Evolutionary conservation across 2,329 filamentous ascomycete species (phyloP).

Genomic region (Zasmidium cellare): DNA sequence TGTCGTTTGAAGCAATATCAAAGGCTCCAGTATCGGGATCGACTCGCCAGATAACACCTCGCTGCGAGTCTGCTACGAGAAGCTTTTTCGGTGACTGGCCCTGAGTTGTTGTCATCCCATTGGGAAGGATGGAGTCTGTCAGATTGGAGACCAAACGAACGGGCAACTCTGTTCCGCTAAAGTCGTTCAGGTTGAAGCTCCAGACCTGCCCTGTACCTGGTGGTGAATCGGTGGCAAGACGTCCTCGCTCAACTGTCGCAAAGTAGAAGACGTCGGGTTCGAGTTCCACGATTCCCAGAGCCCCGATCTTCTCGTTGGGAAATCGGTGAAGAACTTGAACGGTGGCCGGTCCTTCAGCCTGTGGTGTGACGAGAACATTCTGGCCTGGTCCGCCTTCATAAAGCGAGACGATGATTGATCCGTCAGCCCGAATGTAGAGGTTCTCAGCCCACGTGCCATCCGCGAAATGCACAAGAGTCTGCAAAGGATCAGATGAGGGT

Average conservation of each 20-base stretch:
- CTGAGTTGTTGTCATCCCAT: neutral
- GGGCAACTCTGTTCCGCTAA: neutral
- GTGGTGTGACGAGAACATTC: neutral
- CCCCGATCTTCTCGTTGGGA: neutral
- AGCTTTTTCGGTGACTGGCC: neutral
- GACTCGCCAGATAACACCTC: neutral
- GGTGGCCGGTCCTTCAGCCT: neutral
- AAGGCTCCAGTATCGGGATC: neutral
- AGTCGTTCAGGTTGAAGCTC: neutral
- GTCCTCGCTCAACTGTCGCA: neutral
- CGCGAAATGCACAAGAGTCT: too few species aligned
- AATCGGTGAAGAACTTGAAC: neutral
- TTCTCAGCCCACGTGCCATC: too few species aligned
- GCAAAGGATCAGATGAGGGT: too few species aligned
- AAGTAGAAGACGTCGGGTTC: slow-evolving; percentile 1
- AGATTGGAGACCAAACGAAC: neutral
- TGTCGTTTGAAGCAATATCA: neutral
- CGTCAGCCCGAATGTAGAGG: too few species aligned
- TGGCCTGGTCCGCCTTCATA: neutral
- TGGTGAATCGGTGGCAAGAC: neutral
- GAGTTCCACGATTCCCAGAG: neutral
- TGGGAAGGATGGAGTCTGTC: neutral
- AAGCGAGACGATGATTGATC: neutral
- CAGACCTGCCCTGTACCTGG: neutral
- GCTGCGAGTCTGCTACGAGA: neutral